Percentiles rank a stretch among this genome's conserved stretches.
Conservation (phyloP, 176 grass and related monocot genomes). For the Eremochloa ophiuroides region DNA sequence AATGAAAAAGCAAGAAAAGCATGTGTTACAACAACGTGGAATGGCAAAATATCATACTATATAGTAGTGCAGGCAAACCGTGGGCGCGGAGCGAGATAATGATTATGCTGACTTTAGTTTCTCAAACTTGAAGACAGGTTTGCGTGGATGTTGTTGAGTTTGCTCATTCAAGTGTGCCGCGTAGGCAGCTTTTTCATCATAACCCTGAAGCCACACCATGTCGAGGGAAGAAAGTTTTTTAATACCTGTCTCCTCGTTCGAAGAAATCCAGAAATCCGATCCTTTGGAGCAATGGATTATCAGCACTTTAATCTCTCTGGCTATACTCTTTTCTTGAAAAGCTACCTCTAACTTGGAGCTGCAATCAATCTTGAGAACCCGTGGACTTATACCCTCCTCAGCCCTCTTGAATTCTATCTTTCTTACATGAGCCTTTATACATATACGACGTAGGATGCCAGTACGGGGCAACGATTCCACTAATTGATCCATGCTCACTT, state of each 20-base stretch:
- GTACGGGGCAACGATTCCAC: neutral
- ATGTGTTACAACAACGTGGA: neutral
- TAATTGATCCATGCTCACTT: neutral
- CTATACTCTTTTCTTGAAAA: no score
- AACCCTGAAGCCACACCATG: no score
- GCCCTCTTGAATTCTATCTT: no score
- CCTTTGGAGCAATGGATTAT: no score
- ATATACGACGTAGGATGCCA: no score
- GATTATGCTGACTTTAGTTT: neutral
- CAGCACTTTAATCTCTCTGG: no score
- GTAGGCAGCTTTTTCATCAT: neutral
- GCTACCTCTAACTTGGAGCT: no score
- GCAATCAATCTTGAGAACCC: no score
- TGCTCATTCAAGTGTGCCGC: neutral
- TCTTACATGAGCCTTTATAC: no score
- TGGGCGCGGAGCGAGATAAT: neutral
- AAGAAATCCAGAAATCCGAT: no score
- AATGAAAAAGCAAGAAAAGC: neutral
- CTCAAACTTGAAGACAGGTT: neutral
- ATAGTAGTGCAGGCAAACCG: neutral
- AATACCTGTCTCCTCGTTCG: no score
- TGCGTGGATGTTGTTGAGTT: neutral
- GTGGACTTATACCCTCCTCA: no score
- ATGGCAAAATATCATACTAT: neutral
- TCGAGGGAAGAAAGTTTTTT: accelerated